Evolutionary conservation across 78 protist genomes (phyloP).

Genomic region (Tieghemostelium lacteum): DNA sequence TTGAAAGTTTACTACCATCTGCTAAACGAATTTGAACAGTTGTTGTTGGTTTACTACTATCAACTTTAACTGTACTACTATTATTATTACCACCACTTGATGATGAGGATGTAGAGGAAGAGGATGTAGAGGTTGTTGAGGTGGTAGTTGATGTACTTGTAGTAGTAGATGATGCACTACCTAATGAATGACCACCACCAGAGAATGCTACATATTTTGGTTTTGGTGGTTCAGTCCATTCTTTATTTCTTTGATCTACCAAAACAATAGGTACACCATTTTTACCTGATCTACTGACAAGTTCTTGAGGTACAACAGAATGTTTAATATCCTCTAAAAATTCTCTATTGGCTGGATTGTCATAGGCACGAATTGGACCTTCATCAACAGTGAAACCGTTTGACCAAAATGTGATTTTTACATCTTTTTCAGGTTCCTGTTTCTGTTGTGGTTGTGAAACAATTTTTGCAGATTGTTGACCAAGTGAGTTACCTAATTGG

Average conservation of each 20-base stretch:
- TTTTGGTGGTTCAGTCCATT: slow-evolving; percentile 58
- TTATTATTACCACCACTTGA: not conserved
- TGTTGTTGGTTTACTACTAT: slow-evolving; percentile 45
- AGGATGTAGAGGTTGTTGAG: not conserved
- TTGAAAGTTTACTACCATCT: slow-evolving; percentile 49
- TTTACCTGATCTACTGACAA: slow-evolving; percentile 24
- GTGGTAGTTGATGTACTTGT: not conserved
- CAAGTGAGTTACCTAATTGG: slow-evolving; percentile 34
- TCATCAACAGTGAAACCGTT: slow-evolving; percentile 89
- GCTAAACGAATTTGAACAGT: slow-evolving; percentile 70
- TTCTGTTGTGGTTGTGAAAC: too few relatives aligned
- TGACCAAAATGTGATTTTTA: slow-evolving; percentile 81
- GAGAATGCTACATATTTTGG: slow-evolving; percentile 70
- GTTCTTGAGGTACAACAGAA: slow-evolving; percentile 80
- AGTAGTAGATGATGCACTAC: slow-evolving; percentile 9
- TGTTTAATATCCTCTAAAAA: slow-evolving; percentile 69
- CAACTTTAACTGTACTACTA: slow-evolving; percentile 11
- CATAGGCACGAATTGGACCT: slow-evolving; percentile 78
- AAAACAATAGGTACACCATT: slow-evolving; percentile 20
- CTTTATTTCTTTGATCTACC: slow-evolving; percentile 26
- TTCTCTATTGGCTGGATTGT: slow-evolving; percentile 71
- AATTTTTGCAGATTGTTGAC: not conserved
- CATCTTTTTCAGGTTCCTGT: slow-evolving; percentile 27
- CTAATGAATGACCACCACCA: slow-evolving; percentile 68
- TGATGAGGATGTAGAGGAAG: slow-evolving; percentile 2